Conservation (phyloP, 495 filamentous ascomycete species). For the Tuber brumale region DNA sequence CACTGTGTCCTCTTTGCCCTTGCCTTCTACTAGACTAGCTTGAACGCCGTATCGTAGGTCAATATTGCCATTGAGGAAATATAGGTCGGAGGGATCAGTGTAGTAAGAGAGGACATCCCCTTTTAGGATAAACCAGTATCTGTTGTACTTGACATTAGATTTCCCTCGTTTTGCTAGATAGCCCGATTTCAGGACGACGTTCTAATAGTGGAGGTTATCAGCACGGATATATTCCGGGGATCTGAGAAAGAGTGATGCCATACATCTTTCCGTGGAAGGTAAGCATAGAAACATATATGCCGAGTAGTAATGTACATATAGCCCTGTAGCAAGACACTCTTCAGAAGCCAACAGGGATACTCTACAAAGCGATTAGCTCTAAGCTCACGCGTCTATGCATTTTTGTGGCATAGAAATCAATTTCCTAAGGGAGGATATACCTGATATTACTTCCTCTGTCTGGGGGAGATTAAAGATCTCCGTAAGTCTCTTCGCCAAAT, state of each 20-base stretch:
- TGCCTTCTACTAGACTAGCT: constrained; percentile 56
- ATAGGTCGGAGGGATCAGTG: constrained; percentile 70
- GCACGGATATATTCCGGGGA: neutral
- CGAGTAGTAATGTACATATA: constrained; percentile 94
- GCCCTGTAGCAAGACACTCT: constrained; percentile 86
- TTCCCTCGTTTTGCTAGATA: constrained; percentile 83
- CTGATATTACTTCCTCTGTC: constrained; percentile 76
- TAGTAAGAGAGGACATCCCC: constrained; percentile 96
- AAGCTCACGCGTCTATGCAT: neutral
- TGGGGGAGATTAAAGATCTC: constrained; percentile 83
- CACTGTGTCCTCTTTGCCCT: constrained; percentile 63
- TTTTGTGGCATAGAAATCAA: neutral
- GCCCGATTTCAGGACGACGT: constrained; percentile 76
- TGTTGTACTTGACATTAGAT: constrained; percentile 79
- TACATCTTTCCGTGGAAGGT: constrained; percentile 83
- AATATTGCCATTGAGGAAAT: constrained; percentile 88
- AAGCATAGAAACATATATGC: constrained; percentile 96
- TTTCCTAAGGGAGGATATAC: constrained; percentile 43
- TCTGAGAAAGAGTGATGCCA: constrained; percentile 33
- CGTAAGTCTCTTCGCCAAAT: constrained; percentile 65
- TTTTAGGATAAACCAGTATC: constrained; percentile 95
- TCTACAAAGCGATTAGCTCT: constrained; percentile 49
- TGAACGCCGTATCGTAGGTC: constrained; percentile 90
- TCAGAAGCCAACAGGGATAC: constrained; percentile 89
- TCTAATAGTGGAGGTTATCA: constrained; percentile 44